Evolutionary conservation across 805 yeast genomes (phyloP), one percentile per base, ranked within the genome.

Genomic region (Candida xiaguanensis): DNA sequence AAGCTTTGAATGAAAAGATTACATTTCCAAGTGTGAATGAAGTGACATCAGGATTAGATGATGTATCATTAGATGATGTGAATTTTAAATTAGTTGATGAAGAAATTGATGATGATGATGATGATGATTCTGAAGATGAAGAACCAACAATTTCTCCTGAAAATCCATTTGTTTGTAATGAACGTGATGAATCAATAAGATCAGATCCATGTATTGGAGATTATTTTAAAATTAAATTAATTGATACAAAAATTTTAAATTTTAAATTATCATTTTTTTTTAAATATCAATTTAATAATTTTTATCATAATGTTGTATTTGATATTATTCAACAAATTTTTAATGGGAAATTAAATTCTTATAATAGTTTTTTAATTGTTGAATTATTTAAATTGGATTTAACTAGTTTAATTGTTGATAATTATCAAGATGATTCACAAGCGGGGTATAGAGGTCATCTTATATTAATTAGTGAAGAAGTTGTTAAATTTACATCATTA

Each of bases 381-480:
- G 59, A 57, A 31, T 39, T 59, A 16, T 59, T 59, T 36, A 45
- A 48, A 29, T 22, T 32, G 9, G 49, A 49, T 5, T 55, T 64
- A 39, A 51, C 64, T 8, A 48, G 52, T 8, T 35, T 61, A 14
- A 63, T 64, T 13, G 57, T 58, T 5, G 38, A 42, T 12, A 44
- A 58, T 4, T 57, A 57, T 39, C 48, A 51, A n/a, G 52, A 53
- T 4, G 42, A 47, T 13, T 75, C 85, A 29, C 74, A 95, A 40
- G 76, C 90, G 28, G 99, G 99, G 0, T 93, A 88, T 56, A 89
- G 90, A 88, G 99, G 99, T n/a, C 99, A 93, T 58, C 65, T 93
- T 47, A 88, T 95, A 5, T 67, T 93, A 37, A 87, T 93, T 41
- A 89, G 96, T 37, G 99, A 93, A 58, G 99, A 93, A 58, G 89